Percentiles rank a stretch among this genome's conserved stretches.
These are phyloP conservation scores for Penicillium nordicum DNA, from an alignment of 2,329 filamentous ascomycete species.

Conservation along the genomic window DNA sequence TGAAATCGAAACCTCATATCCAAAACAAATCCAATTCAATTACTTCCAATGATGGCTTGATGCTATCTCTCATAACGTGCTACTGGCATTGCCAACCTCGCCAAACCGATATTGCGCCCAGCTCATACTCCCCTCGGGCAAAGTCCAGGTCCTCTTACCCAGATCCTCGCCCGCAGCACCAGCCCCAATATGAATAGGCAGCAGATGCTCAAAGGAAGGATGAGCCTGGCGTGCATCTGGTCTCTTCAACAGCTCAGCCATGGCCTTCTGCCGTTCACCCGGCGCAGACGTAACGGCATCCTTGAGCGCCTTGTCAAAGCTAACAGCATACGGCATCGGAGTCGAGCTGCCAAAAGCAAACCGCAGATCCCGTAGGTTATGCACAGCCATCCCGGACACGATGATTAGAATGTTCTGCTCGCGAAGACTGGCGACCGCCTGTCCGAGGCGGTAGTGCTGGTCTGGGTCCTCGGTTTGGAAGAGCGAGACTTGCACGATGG, in stretches of 20 bases:
- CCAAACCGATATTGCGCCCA: constrained; percentile 57
- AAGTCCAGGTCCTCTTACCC: constrained; percentile 48
- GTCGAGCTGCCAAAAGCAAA: constrained; percentile 44
- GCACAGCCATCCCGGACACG: constrained; percentile 71
- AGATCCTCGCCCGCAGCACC: constrained; percentile 52
- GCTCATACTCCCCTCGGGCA: constrained; percentile 51
- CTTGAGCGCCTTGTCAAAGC: constrained; percentile 66
- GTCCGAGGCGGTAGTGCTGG: constrained; percentile 65
- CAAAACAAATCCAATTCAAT: constrained; percentile 9
- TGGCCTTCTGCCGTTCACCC: constrained; percentile 42
- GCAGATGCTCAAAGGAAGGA: constrained; percentile 61
- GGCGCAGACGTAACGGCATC: constrained; percentile 55
- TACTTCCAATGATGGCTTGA: neutral
- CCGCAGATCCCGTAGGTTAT: constrained; percentile 60
- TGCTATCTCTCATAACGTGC: neutral
- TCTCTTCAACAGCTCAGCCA: constrained; percentile 48
- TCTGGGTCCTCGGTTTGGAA: constrained; percentile 62
- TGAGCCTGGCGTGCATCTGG: constrained; percentile 59
- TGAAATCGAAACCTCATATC: constrained; percentile 30
- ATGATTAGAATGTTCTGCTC: constrained; percentile 67
- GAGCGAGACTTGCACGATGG: constrained; percentile 69
- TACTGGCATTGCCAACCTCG: constrained; percentile 26
- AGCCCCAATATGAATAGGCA: constrained; percentile 58
- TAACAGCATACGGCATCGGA: constrained; percentile 56
- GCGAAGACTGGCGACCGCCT: constrained; percentile 62